Conservation (phyloP, 2,329 filamentous ascomycete genomes). For the Cercospora citrullina region DNA sequence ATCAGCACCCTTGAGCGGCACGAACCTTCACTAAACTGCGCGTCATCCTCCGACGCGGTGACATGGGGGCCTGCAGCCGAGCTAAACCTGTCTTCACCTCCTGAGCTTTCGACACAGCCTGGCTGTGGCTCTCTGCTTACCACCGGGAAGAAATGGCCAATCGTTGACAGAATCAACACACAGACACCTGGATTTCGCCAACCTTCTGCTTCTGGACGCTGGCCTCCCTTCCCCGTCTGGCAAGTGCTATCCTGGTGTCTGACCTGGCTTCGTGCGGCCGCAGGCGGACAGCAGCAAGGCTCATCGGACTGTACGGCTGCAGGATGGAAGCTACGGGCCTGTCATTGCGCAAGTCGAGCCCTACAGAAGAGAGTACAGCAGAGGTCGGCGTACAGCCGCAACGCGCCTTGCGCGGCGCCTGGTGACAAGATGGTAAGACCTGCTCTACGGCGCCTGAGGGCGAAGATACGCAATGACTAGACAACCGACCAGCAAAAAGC, state of each 20-base stretch:
- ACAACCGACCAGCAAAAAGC: not conserved
- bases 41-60: not conserved
- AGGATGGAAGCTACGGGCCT: not conserved
- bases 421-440: not conserved
- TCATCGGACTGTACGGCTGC: not conserved
- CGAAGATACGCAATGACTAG: too few species aligned
- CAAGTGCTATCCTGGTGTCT: not conserved
- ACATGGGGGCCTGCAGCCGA: not conserved
- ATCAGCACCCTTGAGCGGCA: constrained; percentile 1
- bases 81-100: not conserved
- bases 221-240: not conserved
- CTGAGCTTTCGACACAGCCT: not conserved
- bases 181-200: not conserved
- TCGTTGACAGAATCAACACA: not conserved
- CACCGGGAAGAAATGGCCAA: not conserved
- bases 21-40: constrained; percentile 4
- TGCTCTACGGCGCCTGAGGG: not conserved
- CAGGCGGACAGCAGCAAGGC: not conserved
- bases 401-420: not conserved
- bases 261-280: not conserved
- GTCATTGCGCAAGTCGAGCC: not conserved
- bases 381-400: not conserved
- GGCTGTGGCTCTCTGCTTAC: not conserved
- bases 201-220: not conserved
- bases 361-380: too few species aligned